These are phyloP conservation scores for Tulasnella sp. DNA, from an alignment of 768 basidiomycete genomes.

Conservation along the genomic window DNA sequence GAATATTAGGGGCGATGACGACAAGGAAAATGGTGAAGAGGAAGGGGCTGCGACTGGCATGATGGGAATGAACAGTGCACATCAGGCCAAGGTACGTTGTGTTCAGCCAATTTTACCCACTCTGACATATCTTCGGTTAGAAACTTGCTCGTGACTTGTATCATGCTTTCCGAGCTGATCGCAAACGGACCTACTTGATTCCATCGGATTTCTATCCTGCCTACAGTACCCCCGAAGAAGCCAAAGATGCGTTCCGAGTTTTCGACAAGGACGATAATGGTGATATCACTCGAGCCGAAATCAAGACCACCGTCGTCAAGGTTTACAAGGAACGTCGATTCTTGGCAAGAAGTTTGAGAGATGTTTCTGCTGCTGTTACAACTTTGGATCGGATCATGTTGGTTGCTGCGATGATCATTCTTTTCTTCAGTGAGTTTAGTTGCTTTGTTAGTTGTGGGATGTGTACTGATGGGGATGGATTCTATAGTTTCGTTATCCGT, in stretches of 20 bases:
- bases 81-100: constrained; percentile 50
- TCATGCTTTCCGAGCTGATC: constrained; percentile 37
- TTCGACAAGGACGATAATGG: constrained; percentile 69
- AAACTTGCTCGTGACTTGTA: constrained; percentile 57
- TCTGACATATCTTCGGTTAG: constrained; percentile 18
- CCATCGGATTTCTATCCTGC: constrained; percentile 61
- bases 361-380: constrained; percentile 52
- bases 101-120: neutral
- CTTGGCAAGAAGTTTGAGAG: constrained; percentile 62
- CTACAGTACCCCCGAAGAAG: constrained; percentile 42
- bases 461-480: neutral
- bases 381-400: constrained; percentile 53
- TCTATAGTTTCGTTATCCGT: constrained; percentile 45
- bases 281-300: constrained; percentile 60
- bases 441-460: neutral
- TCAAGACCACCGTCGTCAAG: constrained; percentile 53
- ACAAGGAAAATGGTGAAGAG: constrained; percentile 24
- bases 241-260: constrained; percentile 55
- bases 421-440: constrained; percentile 40
- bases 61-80: constrained; percentile 34
- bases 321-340: constrained; percentile 70
- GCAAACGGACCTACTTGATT: constrained; percentile 44
- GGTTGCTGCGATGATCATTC: constrained; percentile 45
- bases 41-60: constrained; percentile 6
- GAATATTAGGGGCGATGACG: constrained; percentile 42